Base-by-base conservation (phyloP, 2,329 filamentous ascomycete genomes). In the Tolypocladium paradoxum region DNA sequence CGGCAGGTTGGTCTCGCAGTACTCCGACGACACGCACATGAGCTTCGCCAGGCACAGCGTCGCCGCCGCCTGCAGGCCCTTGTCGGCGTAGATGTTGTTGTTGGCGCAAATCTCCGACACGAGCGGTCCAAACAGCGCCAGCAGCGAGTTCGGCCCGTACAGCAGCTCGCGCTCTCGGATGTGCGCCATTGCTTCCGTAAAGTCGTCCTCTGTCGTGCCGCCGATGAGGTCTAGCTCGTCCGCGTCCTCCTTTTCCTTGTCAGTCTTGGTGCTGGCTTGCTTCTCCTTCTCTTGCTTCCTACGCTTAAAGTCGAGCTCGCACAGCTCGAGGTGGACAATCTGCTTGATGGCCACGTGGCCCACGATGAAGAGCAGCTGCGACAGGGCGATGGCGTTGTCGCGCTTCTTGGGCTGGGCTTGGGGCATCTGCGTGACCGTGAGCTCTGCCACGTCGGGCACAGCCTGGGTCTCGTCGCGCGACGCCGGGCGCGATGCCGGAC, bases 281-380 rank as follows among this genome's bases (percentile, higher is more conserved):
- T 90, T 91, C 64, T 93, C 88, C 61, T 90, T 89, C 55, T 93
- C 89, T 40, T 88, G 86, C 75, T 99, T 99, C 59, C 92, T 82
- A 52, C 92, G 87, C 75, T 99, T 99, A 71, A 99, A 99, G 69
- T 99, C 93, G 49, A 93, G 83, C 66, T 99, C 93, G 67, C 91
- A 96, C n/a, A 97, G 78, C 63, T 99, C 93, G 12, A 99, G 81
- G 67, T 99, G 93, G 0, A 99, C 95, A 61, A 99, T 99, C 66
- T 99, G 95, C 73, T 99, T 99, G 66, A 99, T 93, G 16, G 93
- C 93, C 48, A 97, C 88, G 64, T 99, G 93, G 0, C 93, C 93
- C 33, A 97, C 92, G 36, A 96, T 87, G 66, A 97, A 97, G 0
- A 99, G 77, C 2, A 99, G 78, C 63, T 97, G 93, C 0, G 93